phyloP scores from a whole-genome alignment of 179 eudicot species.

The Actinidia arguta region DNA sequence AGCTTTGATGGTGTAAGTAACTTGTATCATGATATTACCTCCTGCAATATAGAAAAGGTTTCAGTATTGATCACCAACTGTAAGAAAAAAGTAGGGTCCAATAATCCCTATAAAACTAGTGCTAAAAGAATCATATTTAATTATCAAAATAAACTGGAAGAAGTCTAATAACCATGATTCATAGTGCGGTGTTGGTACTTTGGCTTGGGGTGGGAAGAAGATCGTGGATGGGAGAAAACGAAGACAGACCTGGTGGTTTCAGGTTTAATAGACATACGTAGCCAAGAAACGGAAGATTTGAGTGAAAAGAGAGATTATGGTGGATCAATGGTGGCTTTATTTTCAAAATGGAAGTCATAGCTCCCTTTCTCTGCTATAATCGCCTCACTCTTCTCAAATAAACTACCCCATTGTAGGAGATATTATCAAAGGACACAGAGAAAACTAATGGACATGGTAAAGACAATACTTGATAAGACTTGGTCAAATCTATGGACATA shows the following conservation, averaged over 20 bases:
- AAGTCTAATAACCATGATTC: too few relatives aligned
- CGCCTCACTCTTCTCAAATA: background rate
- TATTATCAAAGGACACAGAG: too few relatives aligned
- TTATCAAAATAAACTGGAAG: too few relatives aligned
- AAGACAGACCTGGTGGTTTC: background rate
- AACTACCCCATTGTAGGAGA: background rate
- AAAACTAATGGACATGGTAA: too few relatives aligned
- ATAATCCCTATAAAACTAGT: background rate
- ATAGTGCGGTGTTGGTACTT: background rate
- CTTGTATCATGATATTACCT: slow-evolving; percentile 8
- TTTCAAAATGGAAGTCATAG: background rate
- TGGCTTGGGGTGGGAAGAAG: background rate
- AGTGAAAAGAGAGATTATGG: slow-evolving; percentile 1
- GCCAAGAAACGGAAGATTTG: background rate
- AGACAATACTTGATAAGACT: too few relatives aligned
- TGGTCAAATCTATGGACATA: too few relatives aligned
- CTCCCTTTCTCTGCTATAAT: background rate
- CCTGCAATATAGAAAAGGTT: slow-evolving; percentile 5
- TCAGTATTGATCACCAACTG: background rate
- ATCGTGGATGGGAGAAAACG: background rate
- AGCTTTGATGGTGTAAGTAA: background rate
- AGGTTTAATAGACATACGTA: background rate
- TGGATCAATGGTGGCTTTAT: background rate
- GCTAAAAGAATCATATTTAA: too few relatives aligned
- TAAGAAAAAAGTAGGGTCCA: background rate